These are phyloP conservation scores for Tylopilus cervinicoccineus DNA, from an alignment of 768 basidiomycete species.

Conservation along the genomic window DNA sequence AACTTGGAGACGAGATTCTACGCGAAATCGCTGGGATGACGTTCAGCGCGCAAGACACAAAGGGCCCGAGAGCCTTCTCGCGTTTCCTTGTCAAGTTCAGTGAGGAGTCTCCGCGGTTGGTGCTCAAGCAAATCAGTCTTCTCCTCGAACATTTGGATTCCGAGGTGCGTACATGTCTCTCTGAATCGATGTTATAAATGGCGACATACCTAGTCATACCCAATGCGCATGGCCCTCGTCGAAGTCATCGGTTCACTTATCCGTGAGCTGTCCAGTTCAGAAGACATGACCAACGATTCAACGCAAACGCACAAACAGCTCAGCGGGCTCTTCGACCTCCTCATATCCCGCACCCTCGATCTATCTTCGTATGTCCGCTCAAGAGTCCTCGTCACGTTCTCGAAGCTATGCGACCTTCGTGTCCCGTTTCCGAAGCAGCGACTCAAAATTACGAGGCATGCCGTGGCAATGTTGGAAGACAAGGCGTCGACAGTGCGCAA, in stretches of 20 bases:
- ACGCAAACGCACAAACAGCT: conserved; percentile 63
- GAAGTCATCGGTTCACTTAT: conserved; percentile 88
- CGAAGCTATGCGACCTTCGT: conserved; percentile 70
- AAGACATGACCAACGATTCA: conserved; percentile 45
- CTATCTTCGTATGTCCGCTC: conserved; percentile 86
- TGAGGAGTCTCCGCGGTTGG: conserved; percentile 73
- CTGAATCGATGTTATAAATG: neutral
- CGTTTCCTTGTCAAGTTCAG: conserved; percentile 78
- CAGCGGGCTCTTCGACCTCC: conserved; percentile 72
- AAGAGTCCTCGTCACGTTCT: conserved; percentile 77
- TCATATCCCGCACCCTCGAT: conserved; percentile 87
- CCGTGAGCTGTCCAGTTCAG: conserved; percentile 63
- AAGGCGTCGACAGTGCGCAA: conserved; percentile 89
- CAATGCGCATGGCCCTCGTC: conserved; percentile 92
- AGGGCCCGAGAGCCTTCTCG: conserved; percentile 83
- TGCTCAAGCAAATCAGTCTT: conserved; percentile 87
- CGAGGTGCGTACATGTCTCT: conserved; percentile 53
- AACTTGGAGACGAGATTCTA: conserved; percentile 88
- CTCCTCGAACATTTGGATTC: conserved; percentile 85
- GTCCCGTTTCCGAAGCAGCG: conserved; percentile 87
- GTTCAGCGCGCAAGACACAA: conserved; percentile 80
- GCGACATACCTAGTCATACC: conserved; percentile 64
- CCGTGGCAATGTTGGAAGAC: conserved; percentile 80
- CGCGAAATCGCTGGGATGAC: conserved; percentile 78
- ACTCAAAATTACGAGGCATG: conserved; percentile 67